These are phyloP conservation scores for Talaromyces liani DNA, from an alignment of 495 filamentous ascomycete species.

Conservation along the genomic window DNA sequence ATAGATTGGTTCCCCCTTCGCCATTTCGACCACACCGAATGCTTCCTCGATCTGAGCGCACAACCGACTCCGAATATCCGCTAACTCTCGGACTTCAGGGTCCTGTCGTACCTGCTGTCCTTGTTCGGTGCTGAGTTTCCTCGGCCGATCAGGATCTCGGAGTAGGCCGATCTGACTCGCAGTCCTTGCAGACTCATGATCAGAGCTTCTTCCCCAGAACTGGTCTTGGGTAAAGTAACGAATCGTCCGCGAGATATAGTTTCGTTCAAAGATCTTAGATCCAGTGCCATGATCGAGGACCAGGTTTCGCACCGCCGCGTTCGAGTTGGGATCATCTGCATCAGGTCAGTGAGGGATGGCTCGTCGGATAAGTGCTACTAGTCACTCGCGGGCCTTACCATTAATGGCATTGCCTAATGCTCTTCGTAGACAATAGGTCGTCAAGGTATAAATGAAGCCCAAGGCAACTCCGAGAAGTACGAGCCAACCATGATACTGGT, in stretches of 20 bases:
- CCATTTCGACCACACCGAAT: too few species aligned
- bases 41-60: too few species aligned
- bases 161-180: conserved; percentile 10
- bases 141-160: conserved; percentile 5
- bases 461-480: conserved; percentile 4
- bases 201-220: conserved; percentile 9
- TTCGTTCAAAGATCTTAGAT: conserved; percentile 13
- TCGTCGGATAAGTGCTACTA: background rate
- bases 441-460: conserved; percentile 11
- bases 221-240: conserved; percentile 14
- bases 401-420: conserved; percentile 13
- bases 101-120: background rate
- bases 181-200: conserved; percentile 7
- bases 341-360: background rate
- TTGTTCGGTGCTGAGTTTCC: conserved; percentile 6
- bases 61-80: too few species aligned
- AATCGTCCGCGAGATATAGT: conserved; percentile 15
- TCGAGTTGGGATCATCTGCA: conserved; percentile 14
- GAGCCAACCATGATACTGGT: background rate
- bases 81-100: conserved; percentile 7
- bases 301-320: conserved; percentile 11
- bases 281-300: conserved; percentile 10
- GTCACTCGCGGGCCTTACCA: conserved; percentile 3
- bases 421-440: conserved; percentile 13
- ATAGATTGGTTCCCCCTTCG: too few species aligned